A percentile compares a stretch with the other conserved stretches of the same genome.
Conservation (phyloP, 345 rosid species). For the Limnanthes douglasii region DNA sequence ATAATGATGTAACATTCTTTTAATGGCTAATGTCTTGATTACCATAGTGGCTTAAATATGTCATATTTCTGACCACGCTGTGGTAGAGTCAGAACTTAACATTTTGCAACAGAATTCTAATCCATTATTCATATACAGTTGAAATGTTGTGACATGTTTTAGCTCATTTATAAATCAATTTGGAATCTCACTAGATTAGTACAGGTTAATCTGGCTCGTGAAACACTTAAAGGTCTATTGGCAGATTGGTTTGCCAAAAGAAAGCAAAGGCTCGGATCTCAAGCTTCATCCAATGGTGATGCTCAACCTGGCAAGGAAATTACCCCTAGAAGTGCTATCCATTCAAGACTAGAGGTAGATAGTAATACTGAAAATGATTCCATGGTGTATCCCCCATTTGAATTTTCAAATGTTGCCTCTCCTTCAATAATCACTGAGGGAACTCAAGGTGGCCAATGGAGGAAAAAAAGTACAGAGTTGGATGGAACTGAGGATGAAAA, state of each 20-base stretch:
- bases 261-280: slow-evolving; percentile 59
- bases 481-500: slow-evolving; percentile 92
- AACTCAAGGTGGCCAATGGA: slow-evolving; percentile 96
- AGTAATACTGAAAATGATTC: slow-evolving; percentile 61
- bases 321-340: slow-evolving; percentile 32
- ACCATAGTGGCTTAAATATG: too few species aligned
- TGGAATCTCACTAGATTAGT: too few species aligned
- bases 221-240: slow-evolving; percentile 89
- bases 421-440: slow-evolving; percentile 97
- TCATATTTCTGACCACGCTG: too few species aligned
- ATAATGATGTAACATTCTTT: too few species aligned
- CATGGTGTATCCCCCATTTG: slow-evolving; percentile 78
- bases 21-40: too few species aligned
- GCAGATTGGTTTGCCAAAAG: slow-evolving; percentile 83
- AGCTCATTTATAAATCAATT: too few species aligned
- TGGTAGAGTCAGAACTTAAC: too few species aligned
- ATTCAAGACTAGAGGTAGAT: slow-evolving; percentile 59
- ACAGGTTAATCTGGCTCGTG: slow-evolving; percentile 98
- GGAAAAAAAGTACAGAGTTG: slow-evolving; percentile 80
- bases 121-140: too few species aligned
- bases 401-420: slow-evolving; percentile 66
- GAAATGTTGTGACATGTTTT: too few species aligned
- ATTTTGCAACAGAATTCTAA: too few species aligned
- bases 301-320: slow-evolving; percentile 45
- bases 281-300: slow-evolving; percentile 63